phyloP scores from a whole-genome alignment of 257 asterid genomes.

The Haberlea rhodopensis region DNA sequence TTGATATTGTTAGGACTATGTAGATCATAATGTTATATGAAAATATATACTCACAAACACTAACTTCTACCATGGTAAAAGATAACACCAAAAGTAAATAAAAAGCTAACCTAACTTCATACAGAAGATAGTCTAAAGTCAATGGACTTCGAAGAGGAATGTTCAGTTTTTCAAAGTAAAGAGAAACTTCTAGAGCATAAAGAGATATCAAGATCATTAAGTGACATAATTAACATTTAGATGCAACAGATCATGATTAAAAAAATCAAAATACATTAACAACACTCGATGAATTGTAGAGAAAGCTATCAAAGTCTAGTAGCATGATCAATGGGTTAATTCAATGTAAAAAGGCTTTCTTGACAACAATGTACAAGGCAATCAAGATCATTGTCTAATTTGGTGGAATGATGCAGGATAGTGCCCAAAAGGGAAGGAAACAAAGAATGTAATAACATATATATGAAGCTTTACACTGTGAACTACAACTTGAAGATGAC shows the following conservation, averaged over 20 bases:
- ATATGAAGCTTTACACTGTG: conserved; percentile 45
- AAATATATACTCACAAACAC: conserved; percentile 19
- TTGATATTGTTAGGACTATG: no score
- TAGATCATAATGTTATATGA: no score
- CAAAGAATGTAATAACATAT: no score
- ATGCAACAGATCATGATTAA: not conserved
- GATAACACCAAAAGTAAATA: not conserved
- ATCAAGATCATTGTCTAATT: not conserved
- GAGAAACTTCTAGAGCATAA: conserved; percentile 67
- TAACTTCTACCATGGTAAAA: conserved; percentile 10
- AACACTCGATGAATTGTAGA: not conserved
- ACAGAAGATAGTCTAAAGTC: conserved; percentile 90
- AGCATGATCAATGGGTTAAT: not conserved
- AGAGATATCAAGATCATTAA: conserved; percentile 10
- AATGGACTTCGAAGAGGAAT: conserved; percentile 71
- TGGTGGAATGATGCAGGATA: not conserved
- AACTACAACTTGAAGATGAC: conserved; percentile 86
- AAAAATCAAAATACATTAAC: not conserved
- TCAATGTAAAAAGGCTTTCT: no score
- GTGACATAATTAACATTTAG: not conserved
- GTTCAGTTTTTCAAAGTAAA: conserved; percentile 72
- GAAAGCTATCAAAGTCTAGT: not conserved
- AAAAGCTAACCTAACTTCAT: conserved; percentile 74
- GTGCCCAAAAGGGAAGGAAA: not conserved
- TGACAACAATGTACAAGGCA: not conserved